These are phyloP conservation scores for Nemophila menziesii DNA, from an alignment of 257 asterid species.

Conservation along the genomic window DNA sequence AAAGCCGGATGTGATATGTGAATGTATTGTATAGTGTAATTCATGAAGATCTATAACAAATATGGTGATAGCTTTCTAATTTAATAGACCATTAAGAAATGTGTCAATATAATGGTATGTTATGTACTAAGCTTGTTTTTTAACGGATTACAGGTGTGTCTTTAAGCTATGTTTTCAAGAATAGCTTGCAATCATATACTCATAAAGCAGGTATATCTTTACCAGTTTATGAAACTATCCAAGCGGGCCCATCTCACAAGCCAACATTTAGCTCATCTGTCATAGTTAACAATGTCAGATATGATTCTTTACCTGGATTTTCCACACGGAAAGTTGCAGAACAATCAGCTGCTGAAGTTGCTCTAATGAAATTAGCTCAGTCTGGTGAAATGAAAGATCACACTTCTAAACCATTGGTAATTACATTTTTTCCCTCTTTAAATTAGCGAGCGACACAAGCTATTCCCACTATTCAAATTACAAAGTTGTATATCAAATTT, in stretches of 20 bases:
- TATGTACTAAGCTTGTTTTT: background rate
- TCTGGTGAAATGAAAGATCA: conserved; percentile 30
- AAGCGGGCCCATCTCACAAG: conserved; percentile 88
- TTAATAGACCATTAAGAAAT: too few relatives aligned
- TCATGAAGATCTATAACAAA: too few relatives aligned
- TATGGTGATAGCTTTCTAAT: too few relatives aligned
- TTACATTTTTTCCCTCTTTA: background rate
- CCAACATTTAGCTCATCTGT: conserved; percentile 80
- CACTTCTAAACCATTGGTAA: conserved; percentile 79
- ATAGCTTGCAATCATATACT: conserved; percentile 85
- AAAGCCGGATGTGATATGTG: too few relatives aligned
- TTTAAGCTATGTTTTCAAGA: conserved; percentile 74
- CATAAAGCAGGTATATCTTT: conserved; percentile 69
- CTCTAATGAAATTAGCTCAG: conserved; percentile 55
- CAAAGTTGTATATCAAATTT: too few relatives aligned
- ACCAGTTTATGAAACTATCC: conserved; percentile 73
- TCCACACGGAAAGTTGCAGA: conserved; percentile 91
- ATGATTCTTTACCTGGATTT: conserved; percentile 89
- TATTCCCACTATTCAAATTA: too few relatives aligned
- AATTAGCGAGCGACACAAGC: too few relatives aligned
- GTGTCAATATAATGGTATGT: too few relatives aligned
- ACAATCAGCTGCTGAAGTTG: conserved; percentile 99
- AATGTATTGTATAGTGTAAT: too few relatives aligned
- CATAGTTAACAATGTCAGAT: conserved; percentile 42
- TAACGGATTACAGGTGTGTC: conserved; percentile 43